These are phyloP conservation scores for Cinnamomum chago DNA, from an alignment of 164 flowering plant genomes.

Conservation along the genomic window DNA sequence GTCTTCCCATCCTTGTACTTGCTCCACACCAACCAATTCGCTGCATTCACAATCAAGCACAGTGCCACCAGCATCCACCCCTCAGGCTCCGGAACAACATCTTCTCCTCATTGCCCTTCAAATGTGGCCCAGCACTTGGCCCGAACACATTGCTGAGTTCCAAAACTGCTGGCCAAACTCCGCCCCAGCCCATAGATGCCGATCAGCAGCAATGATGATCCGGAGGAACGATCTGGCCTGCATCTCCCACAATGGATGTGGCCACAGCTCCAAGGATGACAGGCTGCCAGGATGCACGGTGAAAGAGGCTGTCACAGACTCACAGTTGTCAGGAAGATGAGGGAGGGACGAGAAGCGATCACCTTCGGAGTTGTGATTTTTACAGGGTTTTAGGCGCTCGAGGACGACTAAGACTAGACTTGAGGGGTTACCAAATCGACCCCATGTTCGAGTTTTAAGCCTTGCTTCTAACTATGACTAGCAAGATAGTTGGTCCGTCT, in stretches of 20 bases:
- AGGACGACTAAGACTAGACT: too few relatives aligned
- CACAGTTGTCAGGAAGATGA: too few relatives aligned
- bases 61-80: conserved; percentile 43
- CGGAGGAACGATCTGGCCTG: conserved; percentile 72
- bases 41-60: conserved; percentile 61
- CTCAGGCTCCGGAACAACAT: conserved; percentile 60
- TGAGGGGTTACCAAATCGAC: too few relatives aligned
- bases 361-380: too few relatives aligned
- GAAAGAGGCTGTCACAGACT: conserved; percentile 24
- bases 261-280: conserved; percentile 77
- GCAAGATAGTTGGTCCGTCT: not conserved
- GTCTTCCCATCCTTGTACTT: conserved; percentile 96
- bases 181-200: conserved; percentile 90
- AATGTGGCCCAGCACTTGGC: conserved; percentile 19
- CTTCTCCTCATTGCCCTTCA: conserved; percentile 71
- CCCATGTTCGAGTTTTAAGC: not conserved
- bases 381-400: too few relatives aligned
- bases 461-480: not conserved
- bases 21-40: conserved; percentile 70
- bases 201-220: conserved; percentile 58
- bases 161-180: conserved; percentile 72
- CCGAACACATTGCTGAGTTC: conserved; percentile 21
- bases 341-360: too few relatives aligned
- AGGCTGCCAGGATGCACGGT: conserved; percentile 82
- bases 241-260: conserved; percentile 84